phyloP scores from a whole-genome alignment of 2,329 filamentous ascomycete genomes.

The Colletotrichum lindemuthianum region DNA sequence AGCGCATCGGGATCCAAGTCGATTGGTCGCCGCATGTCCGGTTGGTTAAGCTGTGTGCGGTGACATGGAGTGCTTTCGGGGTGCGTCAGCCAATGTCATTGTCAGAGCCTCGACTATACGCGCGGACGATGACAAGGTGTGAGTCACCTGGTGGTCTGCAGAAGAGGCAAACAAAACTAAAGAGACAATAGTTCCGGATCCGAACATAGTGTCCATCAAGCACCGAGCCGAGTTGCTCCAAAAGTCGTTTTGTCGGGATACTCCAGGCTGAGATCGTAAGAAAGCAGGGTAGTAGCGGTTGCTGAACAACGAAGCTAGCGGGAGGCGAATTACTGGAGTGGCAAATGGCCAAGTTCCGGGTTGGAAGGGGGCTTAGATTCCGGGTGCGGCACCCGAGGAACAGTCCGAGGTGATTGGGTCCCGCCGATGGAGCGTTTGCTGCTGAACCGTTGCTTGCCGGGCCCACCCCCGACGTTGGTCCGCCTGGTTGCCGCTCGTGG shows the following conservation, averaged over 20 bases:
- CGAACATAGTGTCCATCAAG: no score
- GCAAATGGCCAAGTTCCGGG: no score
- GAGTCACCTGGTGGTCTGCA: no score
- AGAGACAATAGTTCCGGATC: no score
- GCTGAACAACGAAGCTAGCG: no score
- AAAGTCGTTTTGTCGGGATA: no score
- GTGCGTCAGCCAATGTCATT: background rate
- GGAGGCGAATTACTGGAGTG: no score
- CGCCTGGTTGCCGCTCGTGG: background rate
- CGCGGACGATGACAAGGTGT: background rate
- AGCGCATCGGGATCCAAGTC: background rate
- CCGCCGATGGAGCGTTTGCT: background rate
- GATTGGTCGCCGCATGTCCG: background rate
- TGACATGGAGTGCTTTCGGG: background rate
- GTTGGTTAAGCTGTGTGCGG: background rate
- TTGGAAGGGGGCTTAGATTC: background rate
- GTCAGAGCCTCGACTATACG: background rate
- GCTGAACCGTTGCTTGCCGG: background rate
- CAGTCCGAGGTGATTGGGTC: background rate
- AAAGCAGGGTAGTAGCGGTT: no score
- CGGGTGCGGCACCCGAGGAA: conserved; percentile 4
- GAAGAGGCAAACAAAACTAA: no score
- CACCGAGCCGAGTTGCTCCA: no score
- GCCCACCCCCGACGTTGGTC: no score
- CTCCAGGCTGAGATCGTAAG: no score